These are phyloP conservation scores for Xylaria sp. DNA, from an alignment of 2,329 filamentous ascomycete genomes.

Conservation along the genomic window DNA sequence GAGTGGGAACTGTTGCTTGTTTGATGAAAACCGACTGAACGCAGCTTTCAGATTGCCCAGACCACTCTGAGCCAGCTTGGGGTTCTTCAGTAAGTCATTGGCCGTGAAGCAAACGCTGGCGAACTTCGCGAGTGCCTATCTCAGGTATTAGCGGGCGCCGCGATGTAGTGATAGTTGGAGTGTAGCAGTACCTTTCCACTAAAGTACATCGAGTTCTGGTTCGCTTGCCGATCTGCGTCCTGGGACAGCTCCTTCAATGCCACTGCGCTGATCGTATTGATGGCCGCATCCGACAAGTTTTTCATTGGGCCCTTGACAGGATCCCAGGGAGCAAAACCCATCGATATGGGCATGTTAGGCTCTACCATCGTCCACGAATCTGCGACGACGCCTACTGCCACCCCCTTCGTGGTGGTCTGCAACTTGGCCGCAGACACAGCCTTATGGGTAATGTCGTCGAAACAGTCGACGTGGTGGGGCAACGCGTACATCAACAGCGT, in stretches of 20 bases:
- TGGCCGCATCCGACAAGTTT: conserved; percentile 55
- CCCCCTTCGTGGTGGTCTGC: conserved; percentile 83
- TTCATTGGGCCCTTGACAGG: conserved; percentile 52
- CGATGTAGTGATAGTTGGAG: neutral
- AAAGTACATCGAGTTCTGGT: conserved; percentile 89
- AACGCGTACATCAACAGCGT: conserved; percentile 83
- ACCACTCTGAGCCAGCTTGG: conserved; percentile 57
- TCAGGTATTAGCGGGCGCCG: conserved; percentile 17
- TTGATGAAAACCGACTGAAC: conserved; percentile 67
- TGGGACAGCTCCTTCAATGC: conserved; percentile 76
- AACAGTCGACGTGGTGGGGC: conserved; percentile 81
- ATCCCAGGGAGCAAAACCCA: conserved; percentile 81
- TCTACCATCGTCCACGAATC: conserved; percentile 81
- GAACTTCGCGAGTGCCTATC: conserved; percentile 72
- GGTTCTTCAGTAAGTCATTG: conserved; percentile 64
- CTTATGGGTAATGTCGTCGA: conserved; percentile 61
- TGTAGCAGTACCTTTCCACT: conserved; percentile 69
- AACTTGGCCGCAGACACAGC: conserved; percentile 61
- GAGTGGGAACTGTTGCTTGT: conserved; percentile 69
- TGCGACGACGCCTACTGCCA: conserved; percentile 71
- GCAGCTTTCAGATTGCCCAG: conserved; percentile 65
- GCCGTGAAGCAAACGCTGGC: conserved; percentile 68
- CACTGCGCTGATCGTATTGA: conserved; percentile 60
- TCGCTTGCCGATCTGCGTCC: conserved; percentile 71
- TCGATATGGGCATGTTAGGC: conserved; percentile 66